Evolutionary conservation across 805 yeast species (phyloP).

Genomic region (Spathaspora hagerdaliae): DNA sequence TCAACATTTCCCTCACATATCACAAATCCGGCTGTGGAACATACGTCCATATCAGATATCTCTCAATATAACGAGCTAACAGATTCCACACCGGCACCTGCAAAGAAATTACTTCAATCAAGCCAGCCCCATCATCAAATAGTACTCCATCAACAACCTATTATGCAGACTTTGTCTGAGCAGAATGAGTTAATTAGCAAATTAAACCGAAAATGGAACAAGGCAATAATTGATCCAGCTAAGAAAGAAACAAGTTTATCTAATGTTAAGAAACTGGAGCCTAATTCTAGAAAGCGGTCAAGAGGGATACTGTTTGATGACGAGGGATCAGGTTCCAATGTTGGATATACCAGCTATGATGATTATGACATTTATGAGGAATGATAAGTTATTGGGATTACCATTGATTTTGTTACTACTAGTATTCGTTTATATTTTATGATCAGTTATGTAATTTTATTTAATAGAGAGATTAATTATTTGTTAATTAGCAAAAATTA

Average conservation of each 20-base stretch:
- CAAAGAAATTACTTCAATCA: not conserved
- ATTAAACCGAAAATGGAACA: constrained; percentile 40
- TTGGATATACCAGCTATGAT: constrained; percentile 6
- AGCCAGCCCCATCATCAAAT: not conserved
- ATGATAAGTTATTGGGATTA: not conserved
- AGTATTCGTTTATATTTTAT: not conserved
- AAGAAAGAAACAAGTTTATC: not conserved
- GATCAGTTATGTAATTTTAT: not conserved
- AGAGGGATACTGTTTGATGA: constrained; percentile 13
- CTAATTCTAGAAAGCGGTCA: constrained; percentile 11
- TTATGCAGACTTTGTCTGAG: constrained; percentile 16
- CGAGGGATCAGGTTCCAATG: constrained; percentile 7
- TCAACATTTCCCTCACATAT: not conserved
- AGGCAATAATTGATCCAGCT: constrained; percentile 11
- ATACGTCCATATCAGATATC: not conserved
- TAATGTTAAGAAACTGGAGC: not conserved
- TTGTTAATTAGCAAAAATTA: constrained; percentile 6
- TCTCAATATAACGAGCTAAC: constrained; percentile 5
- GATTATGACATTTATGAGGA: constrained; percentile 4
- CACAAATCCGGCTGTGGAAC: not conserved
- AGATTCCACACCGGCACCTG: constrained; percentile 4
- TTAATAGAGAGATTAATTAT: not conserved
- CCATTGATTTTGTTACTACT: too few relatives aligned
- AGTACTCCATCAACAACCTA: constrained; percentile 3
- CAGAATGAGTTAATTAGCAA: constrained; percentile 32